Evolutionary conservation across 306 rosid genomes (phyloP).

Genomic region (Elaeagnus macrophylla): DNA sequence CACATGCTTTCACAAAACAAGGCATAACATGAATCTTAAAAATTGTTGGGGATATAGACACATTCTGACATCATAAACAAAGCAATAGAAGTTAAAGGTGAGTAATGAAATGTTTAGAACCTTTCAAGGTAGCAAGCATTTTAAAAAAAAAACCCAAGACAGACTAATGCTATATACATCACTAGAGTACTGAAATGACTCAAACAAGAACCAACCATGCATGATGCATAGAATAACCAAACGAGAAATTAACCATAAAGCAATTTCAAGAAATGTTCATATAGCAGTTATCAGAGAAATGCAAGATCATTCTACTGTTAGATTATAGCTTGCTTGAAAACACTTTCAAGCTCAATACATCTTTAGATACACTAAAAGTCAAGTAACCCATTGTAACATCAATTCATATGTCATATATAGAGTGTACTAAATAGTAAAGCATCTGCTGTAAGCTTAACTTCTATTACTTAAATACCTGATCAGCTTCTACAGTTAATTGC

Average conservation of each 20-base stretch:
- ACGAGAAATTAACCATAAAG: too few species aligned
- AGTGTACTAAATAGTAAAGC: not conserved
- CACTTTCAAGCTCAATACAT: not conserved
- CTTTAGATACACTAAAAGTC: not conserved
- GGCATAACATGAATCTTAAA: not conserved
- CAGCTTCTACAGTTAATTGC: conserved; percentile 81
- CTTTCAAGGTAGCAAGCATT: not conserved
- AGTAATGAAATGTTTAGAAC: not conserved
- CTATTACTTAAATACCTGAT: conserved; percentile 47
- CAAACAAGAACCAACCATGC: too few species aligned
- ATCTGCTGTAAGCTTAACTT: conserved; percentile 3
- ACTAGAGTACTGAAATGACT: too few species aligned
- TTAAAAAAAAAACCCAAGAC: not conserved
- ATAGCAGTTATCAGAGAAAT: conserved; percentile 6
- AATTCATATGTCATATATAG: not conserved
- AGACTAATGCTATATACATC: not conserved
- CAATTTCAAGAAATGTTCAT: conserved; percentile 12
- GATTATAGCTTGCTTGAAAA: too few species aligned
- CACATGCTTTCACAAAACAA: too few species aligned
- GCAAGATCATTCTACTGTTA: conserved; percentile 1
- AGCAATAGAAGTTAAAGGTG: not conserved
- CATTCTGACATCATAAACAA: not conserved
- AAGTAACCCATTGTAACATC: too few species aligned
- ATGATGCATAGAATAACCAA: too few species aligned
- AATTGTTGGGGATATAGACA: not conserved